Evolutionary conservation across 306 rosid genomes (phyloP), one percentile per base, ranked within the genome.

Genomic region (Cicer pinnatifidum): DNA sequence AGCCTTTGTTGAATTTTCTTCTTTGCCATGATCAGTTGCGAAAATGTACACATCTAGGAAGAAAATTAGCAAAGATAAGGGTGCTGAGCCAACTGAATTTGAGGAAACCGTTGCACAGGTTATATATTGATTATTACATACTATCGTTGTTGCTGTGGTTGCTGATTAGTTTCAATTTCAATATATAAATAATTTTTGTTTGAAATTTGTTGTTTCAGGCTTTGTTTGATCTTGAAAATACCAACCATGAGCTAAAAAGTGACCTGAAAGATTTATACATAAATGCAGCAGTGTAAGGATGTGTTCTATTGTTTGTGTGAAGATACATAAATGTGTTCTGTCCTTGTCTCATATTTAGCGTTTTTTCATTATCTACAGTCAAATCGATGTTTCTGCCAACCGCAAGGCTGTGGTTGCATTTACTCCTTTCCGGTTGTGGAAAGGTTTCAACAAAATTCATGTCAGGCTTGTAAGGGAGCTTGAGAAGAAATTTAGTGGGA

Each of bases 261-360:
- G 98, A 94, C 37, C 83, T 94, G 83, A 94, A 94, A 82, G 98
- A 94, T 82, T 84, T 94, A 12, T 91, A 94, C 75, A 92, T 90
- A 0, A 90, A 90, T 69, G 87, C 96, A 8, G 97, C 97, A 8
- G 50, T 79, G 98, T 92, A 90, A 85, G 96, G 11, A 74, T 67
- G 16, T 39, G 5, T 20, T 46, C 9, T 7, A 53, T 46, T 64
- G 7, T 58, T 44, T 7, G 5, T 57, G 19, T 48, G 5, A 40
- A 46, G 50, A 48, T 35, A 2, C 11, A 5, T 23, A 11, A 3
- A 5, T 6, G 5, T 59, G 44, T 8, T 52, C 47, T 57, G 68
- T 65, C 45, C 6, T 1, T 23, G 6, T 20, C 11, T 73, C 9
- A 16, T 45, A 50, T 41, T 7, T 46, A 9, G 23, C 20, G n/a